Evolutionary conservation across 179 eudicot genomes (phyloP).

Genomic region (Beta corolliflora): DNA sequence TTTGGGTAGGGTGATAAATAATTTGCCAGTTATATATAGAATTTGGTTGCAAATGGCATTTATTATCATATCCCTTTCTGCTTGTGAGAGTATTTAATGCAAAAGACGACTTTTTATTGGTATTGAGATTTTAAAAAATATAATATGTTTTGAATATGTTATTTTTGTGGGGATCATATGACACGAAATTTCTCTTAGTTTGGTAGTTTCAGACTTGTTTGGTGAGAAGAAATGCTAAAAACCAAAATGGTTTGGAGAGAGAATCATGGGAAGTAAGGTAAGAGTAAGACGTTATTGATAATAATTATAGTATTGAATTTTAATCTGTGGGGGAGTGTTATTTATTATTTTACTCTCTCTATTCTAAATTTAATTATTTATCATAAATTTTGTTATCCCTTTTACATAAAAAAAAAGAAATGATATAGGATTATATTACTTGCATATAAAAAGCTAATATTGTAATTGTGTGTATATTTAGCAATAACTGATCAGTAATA

Average conservation of each 20-base stretch:
- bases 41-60: conserved; percentile 35
- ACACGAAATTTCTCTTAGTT: conserved; percentile 26
- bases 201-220: conserved; percentile 31
- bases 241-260: conserved; percentile 24
- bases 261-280: background rate
- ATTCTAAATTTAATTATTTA: too few species aligned
- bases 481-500: too few species aligned
- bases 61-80: conserved; percentile 27
- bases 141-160: background rate
- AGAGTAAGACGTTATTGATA: background rate
- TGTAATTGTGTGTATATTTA: too few species aligned
- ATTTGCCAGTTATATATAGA: conserved; percentile 35
- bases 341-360: too few species aligned
- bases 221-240: conserved; percentile 31
- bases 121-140: background rate
- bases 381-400: too few species aligned
- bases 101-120: conserved; percentile 9
- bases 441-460: too few species aligned
- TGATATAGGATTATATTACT: too few species aligned
- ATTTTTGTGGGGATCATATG: conserved; percentile 15
- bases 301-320: background rate
- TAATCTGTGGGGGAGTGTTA: background rate
- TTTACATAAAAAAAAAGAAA: too few species aligned
- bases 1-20: conserved; percentile 28
- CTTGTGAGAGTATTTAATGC: conserved; percentile 31